Conservation (phyloP, 176 grass and related monocot genomes). For the Alopecurus myosuroides region DNA sequence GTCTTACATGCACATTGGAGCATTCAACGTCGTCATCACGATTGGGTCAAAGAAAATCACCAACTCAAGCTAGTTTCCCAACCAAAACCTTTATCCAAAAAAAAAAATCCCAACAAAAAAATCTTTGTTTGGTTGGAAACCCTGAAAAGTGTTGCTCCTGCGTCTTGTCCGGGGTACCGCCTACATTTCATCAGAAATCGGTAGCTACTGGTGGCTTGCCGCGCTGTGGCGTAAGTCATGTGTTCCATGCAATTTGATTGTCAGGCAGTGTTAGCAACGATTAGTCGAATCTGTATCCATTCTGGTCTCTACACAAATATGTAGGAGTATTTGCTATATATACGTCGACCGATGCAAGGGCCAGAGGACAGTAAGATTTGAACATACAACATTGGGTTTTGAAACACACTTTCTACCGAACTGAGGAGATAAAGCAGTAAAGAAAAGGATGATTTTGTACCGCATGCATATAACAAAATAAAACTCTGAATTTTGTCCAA, state of each 20-base stretch:
- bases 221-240: neutral
- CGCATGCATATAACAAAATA: too few species aligned
- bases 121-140: conserved; percentile 6
- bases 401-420: too few species aligned
- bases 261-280: neutral
- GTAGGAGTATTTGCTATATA: neutral
- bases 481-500: too few species aligned
- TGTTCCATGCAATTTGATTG: neutral
- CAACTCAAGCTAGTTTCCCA: neutral
- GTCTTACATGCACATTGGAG: neutral
- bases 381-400: too few species aligned
- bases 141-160: neutral
- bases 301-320: neutral
- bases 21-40: neutral
- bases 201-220: neutral
- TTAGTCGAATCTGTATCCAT: neutral
- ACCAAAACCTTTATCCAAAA: neutral
- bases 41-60: neutral
- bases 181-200: neutral
- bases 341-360: neutral
- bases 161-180: neutral
- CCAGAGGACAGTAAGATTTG: neutral
- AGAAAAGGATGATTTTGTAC: too few species aligned
- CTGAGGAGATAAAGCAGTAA: too few species aligned
- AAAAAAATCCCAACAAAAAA: neutral